Percentiles rank a stretch among this genome's conserved stretches.
Evolutionary conservation across 2,329 filamentous ascomycete genomes (phyloP).

Genomic region (Aspergillus sp.): DNA sequence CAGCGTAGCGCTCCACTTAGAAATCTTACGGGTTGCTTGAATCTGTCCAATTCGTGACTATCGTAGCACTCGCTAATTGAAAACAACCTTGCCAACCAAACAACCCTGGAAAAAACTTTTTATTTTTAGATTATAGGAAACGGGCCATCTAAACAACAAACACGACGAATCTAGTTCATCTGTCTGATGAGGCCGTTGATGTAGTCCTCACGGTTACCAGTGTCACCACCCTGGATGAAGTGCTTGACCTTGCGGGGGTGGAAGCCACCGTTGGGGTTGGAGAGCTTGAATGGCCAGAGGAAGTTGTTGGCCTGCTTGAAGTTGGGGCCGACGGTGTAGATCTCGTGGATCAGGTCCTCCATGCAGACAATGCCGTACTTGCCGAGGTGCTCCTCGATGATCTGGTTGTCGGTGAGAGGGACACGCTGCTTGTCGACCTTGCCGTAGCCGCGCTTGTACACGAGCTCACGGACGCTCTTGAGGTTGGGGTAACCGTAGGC

Average conservation of each 20-base stretch:
- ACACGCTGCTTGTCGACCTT: conserved; percentile 98
- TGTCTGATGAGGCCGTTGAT: conserved; percentile 94
- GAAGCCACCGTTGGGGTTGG: conserved; percentile 97
- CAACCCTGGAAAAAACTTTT: conserved; percentile 19
- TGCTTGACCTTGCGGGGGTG: conserved; percentile 96
- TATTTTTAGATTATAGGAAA: conserved; percentile 2
- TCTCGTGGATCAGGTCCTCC: conserved; percentile 99
- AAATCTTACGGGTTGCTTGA: conserved; percentile 23
- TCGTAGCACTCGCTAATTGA: conserved; percentile 21
- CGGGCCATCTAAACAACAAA: conserved; percentile 1
- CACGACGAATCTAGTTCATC: conserved; percentile 70
- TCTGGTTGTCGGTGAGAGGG: conserved; percentile 91
- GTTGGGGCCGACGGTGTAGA: conserved; percentile 97
- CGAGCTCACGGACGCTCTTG: conserved; percentile 95
- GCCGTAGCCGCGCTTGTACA: conserved; percentile 99
- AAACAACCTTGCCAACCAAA: conserved; percentile 24
- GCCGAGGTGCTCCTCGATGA: conserved; percentile 93
- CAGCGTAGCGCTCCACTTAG: background rate
- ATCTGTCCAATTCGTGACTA: conserved; percentile 28
- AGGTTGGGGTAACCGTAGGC: conserved; percentile 99
- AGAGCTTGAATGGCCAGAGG: conserved; percentile 99
- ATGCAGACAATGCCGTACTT: conserved; percentile 99
- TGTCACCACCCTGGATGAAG: conserved; percentile 96
- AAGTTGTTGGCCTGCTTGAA: conserved; percentile 99
- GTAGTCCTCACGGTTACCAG: conserved; percentile 96